Evolutionary conservation across 164 flowering plant species (phyloP).

Genomic region (Taxillus chinensis): DNA sequence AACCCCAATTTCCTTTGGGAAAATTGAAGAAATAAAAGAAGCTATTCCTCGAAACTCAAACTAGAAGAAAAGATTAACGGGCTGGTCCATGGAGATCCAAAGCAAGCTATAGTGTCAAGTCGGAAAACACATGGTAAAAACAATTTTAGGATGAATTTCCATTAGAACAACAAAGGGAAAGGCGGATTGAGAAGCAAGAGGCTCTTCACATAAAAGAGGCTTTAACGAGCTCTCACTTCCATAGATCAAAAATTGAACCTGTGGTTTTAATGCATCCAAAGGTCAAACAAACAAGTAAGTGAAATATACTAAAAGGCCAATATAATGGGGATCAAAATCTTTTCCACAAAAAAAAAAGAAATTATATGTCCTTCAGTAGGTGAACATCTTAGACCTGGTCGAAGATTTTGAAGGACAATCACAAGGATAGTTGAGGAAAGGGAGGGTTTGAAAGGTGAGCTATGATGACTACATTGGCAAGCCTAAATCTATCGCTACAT

Average conservation of each 20-base stretch:
- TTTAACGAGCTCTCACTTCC: background rate
- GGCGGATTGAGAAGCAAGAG: slow-evolving; percentile 16
- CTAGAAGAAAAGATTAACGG: background rate
- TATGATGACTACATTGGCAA: too few species aligned
- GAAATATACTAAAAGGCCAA: slow-evolving; percentile 12
- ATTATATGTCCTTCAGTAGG: too few species aligned
- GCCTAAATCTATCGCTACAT: too few species aligned
- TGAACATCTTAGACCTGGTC: too few species aligned
- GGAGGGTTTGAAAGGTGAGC: too few species aligned
- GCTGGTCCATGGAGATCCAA: background rate
- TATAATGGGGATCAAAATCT: slow-evolving; percentile 16
- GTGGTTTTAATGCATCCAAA: slow-evolving; percentile 7
- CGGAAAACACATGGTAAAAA: background rate
- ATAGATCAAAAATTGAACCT: slow-evolving; percentile 9
- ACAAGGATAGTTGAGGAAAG: too few species aligned
- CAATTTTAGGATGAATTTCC: slow-evolving; percentile 3
- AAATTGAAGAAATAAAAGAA: background rate
- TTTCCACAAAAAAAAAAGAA: slow-evolving; percentile 27
- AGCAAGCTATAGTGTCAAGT: background rate
- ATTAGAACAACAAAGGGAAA: slow-evolving; percentile 6
- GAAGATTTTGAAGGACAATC: too few species aligned
- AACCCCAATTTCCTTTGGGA: slow-evolving; percentile 5
- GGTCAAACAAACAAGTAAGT: slow-evolving; percentile 5
- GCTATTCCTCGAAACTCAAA: background rate
- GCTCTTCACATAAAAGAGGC: slow-evolving; percentile 12